These are phyloP conservation scores for Aaosphaeria arxii DNA, from an alignment of 2,329 filamentous ascomycete genomes.

Conservation along the genomic window DNA sequence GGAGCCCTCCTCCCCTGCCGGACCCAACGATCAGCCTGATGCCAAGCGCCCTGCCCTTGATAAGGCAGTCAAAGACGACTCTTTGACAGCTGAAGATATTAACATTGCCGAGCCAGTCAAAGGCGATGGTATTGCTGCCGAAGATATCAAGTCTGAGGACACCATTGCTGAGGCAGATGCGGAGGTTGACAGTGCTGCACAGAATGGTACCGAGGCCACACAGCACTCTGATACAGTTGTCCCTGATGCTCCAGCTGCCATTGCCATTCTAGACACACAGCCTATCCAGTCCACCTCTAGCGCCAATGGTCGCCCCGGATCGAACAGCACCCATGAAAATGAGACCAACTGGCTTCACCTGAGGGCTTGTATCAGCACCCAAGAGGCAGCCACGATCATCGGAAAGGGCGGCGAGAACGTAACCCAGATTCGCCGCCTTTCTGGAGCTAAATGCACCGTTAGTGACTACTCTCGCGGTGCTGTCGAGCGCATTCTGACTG, in stretches of 20 bases:
- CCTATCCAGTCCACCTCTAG: conserved; percentile 58
- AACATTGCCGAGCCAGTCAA: conserved; percentile 33
- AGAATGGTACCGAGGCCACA: conserved; percentile 55
- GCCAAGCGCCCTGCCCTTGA: conserved; percentile 95
- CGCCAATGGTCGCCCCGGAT: conserved; percentile 49
- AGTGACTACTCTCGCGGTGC: conserved; percentile 97
- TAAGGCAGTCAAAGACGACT: conserved; percentile 76
- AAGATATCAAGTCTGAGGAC: conserved; percentile 29
- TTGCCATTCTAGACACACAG: conserved; percentile 50
- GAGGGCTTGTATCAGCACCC: conserved; percentile 93
- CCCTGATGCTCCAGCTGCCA: conserved; percentile 52
- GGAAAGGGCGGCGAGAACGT: conserved; percentile 99
- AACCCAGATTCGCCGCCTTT: conserved; percentile 90
- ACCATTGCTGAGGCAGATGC: conserved; percentile 19
- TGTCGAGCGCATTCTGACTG: conserved; percentile 94
- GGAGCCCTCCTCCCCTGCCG: conserved; percentile 92
- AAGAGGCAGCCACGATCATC: conserved; percentile 95
- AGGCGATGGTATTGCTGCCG: conserved; percentile 29
- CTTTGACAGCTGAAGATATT: conserved; percentile 49
- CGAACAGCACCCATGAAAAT: conserved; percentile 63
- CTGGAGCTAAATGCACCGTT: conserved; percentile 96
- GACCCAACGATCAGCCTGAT: conserved; percentile 88
- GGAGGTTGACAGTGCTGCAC: conserved; percentile 30
- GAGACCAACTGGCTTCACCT: conserved; percentile 97
- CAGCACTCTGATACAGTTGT: conserved; percentile 66